Conservation (phyloP, 352 stramenopile genomes). For the Thalassiosira livingstoniorum region DNA sequence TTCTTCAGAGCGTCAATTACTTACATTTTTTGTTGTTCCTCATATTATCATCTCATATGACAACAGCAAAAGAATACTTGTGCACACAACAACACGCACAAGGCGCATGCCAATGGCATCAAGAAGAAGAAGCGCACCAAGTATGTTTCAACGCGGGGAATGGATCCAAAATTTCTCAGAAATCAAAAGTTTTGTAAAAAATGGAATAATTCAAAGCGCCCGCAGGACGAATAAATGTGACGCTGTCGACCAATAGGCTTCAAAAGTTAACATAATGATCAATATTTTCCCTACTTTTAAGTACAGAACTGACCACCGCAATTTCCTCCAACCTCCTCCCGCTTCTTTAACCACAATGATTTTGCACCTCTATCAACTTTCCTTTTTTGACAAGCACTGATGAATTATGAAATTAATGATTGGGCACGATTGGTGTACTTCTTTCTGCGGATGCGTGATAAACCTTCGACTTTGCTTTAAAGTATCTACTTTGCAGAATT, state of each 20-base stretch:
- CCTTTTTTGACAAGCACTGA: not conserved
- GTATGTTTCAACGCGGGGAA: conserved; percentile 94
- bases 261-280: not conserved
- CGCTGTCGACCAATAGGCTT: not conserved
- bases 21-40: too few relatives aligned
- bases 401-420: too few relatives aligned
- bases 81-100: conserved; percentile 96
- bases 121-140: conserved; percentile 96
- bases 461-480: too few relatives aligned
- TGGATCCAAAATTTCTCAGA: conserved; percentile 97
- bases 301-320: not conserved
- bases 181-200: conserved; percentile 99
- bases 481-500: too few relatives aligned
- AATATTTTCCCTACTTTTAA: not conserved
- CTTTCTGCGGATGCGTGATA: too few relatives aligned
- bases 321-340: not conserved
- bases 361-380: not conserved
- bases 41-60: too few relatives aligned
- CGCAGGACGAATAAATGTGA: conserved; percentile 50
- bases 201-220: conserved; percentile 90
- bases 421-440: too few relatives aligned
- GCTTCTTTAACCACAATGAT: not conserved
- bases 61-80: conserved; percentile 96
- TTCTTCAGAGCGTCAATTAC: too few relatives aligned
- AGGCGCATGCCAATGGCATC: conserved; percentile 97